Conservation (phyloP, 73 alveolate species). For the Paramecium sexaurelia region DNA sequence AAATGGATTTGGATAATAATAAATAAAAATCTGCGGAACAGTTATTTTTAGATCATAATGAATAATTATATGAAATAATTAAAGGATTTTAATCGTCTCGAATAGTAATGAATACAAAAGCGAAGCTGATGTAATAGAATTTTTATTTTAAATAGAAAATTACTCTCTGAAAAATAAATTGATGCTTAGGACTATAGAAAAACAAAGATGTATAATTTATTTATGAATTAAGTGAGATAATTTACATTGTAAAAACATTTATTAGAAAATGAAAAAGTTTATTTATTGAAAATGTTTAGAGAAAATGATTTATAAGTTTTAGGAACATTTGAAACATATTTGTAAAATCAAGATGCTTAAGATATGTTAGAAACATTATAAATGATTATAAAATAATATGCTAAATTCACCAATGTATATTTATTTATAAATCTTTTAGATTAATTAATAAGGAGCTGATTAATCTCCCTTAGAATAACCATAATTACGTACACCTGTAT, state of each 20-base stretch:
- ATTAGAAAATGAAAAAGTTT: not conserved
- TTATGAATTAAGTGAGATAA: constrained; percentile 27
- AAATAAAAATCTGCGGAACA: not conserved
- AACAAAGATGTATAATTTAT: constrained; percentile 7
- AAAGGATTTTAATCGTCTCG: not conserved
- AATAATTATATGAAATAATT: not conserved
- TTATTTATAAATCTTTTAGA: not conserved
- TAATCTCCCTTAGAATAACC: not conserved
- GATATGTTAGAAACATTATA: constrained; percentile 31
- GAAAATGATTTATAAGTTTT: constrained; percentile 36
- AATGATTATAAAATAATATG: not conserved
- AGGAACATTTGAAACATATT: constrained; percentile 24
- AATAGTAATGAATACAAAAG: not conserved
- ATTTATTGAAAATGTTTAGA: constrained; percentile 19
- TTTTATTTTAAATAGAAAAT: not conserved
- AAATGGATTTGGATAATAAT: not conserved
- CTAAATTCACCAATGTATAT: constrained; percentile 1
- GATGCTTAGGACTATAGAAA: constrained; percentile 33
- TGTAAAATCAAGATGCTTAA: constrained; percentile 17
- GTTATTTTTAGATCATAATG: not conserved
- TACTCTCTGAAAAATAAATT: not conserved
- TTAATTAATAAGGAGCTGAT: not conserved
- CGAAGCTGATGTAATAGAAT: not conserved
- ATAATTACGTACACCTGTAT: not conserved
- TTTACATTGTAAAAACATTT: constrained; percentile 5